Conservation (phyloP, 768 basidiomycete genomes). For the Mycena capillaripes region DNA sequence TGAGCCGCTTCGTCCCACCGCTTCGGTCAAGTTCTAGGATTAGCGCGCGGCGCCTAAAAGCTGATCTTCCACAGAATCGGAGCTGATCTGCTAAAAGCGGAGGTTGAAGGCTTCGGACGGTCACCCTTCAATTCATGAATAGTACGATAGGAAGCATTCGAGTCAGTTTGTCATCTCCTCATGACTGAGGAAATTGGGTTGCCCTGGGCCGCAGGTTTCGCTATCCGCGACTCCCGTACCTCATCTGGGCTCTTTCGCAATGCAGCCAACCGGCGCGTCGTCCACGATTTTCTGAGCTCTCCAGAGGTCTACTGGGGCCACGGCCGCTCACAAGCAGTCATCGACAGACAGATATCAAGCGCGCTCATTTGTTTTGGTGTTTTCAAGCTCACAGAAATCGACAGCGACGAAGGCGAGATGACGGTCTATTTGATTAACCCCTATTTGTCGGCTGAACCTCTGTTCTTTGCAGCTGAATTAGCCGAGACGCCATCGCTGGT, state of each 20-base stretch:
- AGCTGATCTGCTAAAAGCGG: no score
- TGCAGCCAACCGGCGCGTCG: neutral
- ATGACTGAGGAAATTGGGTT: neutral
- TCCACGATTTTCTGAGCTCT: conserved; percentile 3
- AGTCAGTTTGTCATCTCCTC: neutral
- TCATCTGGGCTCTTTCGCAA: conserved; percentile 22
- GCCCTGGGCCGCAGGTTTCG: conserved; percentile 6
- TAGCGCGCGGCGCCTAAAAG: no score
- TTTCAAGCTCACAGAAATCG: conserved; percentile 11
- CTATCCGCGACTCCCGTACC: conserved; percentile 19
- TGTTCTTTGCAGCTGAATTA: neutral
- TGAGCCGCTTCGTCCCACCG: no score
- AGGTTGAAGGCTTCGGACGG: no score
- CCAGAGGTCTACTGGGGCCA: conserved; percentile 16
- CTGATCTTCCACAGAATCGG: no score
- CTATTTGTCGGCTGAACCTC: no score
- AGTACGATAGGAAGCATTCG: no score
- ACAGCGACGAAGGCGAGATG: neutral
- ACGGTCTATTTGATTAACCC: neutral
- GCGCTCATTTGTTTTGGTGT: conserved; percentile 16
- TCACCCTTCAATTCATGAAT: no score
- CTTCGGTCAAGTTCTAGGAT: no score
- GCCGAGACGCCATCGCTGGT: conserved; percentile 6
- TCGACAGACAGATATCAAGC: conserved; percentile 13
- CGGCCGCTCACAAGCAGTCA: conserved; percentile 22